These are phyloP conservation scores for Naganishia onofrii DNA, from an alignment of 768 basidiomycete species.

Conservation along the genomic window DNA sequence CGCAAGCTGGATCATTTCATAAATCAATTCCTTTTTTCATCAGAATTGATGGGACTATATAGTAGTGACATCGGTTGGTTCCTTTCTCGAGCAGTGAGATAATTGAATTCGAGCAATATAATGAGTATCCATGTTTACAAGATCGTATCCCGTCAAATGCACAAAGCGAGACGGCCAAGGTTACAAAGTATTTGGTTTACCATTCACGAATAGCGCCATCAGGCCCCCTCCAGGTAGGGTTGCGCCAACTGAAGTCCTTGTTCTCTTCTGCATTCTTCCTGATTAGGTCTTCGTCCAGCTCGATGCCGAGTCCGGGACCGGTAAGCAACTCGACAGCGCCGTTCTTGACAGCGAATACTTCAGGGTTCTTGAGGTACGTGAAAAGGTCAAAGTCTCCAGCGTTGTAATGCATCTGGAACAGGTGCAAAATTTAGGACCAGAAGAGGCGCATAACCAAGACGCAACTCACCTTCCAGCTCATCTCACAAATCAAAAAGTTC, in stretches of 20 bases:
- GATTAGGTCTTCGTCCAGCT: slow-evolving; percentile 50
- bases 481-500: slow-evolving; percentile 57
- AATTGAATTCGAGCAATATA: no score
- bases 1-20: no score
- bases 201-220: slow-evolving; percentile 32
- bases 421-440: slow-evolving; percentile 7
- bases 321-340: slow-evolving; percentile 44
- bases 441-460: not conserved
- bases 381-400: slow-evolving; percentile 58
- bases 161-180: no score
- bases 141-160: no score
- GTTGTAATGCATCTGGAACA: slow-evolving; percentile 64
- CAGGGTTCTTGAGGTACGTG: slow-evolving; percentile 59
- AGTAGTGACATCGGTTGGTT: no score
- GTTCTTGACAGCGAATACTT: slow-evolving; percentile 48
- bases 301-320: slow-evolving; percentile 48
- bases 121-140: no score
- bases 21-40: no score
- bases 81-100: no score
- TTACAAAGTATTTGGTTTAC: slow-evolving; percentile 10
- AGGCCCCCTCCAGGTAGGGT: slow-evolving; percentile 51
- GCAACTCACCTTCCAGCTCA: slow-evolving; percentile 40
- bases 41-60: no score
- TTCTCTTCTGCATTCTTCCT: slow-evolving; percentile 48
- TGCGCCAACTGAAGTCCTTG: slow-evolving; percentile 58